Evolutionary conservation across 1,284 basidiomycete species (phyloP).

Genomic region (Pterula multifida): DNA sequence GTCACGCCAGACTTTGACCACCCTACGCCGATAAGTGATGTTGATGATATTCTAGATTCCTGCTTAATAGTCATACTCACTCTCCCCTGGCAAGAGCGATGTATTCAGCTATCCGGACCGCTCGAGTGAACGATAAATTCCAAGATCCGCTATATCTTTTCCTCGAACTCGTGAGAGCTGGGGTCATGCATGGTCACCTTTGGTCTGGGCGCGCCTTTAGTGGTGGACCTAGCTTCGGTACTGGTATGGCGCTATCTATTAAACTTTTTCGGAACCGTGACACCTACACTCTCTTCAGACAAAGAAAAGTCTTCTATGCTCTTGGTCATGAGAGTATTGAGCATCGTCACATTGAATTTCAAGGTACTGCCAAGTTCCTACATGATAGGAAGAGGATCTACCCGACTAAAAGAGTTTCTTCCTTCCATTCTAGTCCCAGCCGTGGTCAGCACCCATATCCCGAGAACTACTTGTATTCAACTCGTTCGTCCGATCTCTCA

Average conservation of each 20-base stretch:
- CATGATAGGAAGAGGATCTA: constrained; percentile 1
- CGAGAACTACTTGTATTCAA: constrained; percentile 97
- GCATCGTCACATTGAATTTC: constrained; percentile 88
- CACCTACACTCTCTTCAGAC: constrained; percentile 30
- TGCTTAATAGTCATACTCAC: constrained; percentile 81
- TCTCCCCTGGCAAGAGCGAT: constrained; percentile 86
- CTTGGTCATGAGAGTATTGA: constrained; percentile 91
- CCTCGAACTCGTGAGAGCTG: constrained; percentile 86
- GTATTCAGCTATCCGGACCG: constrained; percentile 65
- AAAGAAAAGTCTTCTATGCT: constrained; percentile 88
- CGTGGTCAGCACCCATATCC: constrained; percentile 92
- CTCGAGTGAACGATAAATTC: constrained; percentile 93
- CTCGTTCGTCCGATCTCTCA: constrained; percentile 86
- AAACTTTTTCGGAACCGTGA: constrained; percentile 6
- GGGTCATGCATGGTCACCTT: constrained; percentile 87
- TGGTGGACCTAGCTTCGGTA: constrained; percentile 92
- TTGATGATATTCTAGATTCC: constrained; percentile 70
- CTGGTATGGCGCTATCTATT: constrained; percentile 35
- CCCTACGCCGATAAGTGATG: too few relatives aligned
- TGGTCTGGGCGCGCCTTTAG: constrained; percentile 86
- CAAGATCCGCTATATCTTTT: constrained; percentile 93
- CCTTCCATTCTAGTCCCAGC: constrained; percentile 40
- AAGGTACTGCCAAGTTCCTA: constrained; percentile 43
- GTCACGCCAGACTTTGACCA: too few relatives aligned
- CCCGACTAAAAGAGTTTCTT: neutral